These are phyloP conservation scores for Sphenostylis stenocarpa DNA, from an alignment of 306 rosid species.

Conservation along the genomic window DNA sequence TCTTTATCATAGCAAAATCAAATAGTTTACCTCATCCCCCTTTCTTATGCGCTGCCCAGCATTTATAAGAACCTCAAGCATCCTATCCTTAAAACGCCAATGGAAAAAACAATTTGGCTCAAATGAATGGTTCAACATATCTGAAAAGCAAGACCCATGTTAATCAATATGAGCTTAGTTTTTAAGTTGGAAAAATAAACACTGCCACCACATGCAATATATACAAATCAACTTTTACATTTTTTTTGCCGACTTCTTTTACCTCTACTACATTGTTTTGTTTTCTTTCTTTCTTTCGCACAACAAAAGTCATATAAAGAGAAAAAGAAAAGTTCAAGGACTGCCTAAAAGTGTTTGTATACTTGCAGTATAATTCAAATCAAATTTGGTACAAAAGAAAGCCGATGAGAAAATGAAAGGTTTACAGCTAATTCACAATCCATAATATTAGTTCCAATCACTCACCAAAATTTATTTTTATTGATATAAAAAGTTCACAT, in stretches of 20 bases:
- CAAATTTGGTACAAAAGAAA: not conserved
- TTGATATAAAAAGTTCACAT: not conserved
- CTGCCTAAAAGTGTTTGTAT: not conserved
- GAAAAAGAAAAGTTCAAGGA: not conserved
- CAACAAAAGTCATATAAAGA: not conserved
- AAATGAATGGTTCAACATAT: constrained; percentile 96
- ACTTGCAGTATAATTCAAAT: not conserved
- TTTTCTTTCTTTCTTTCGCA: not conserved
- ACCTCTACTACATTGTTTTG: not conserved
- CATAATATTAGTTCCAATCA: not conserved
- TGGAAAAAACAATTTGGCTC: constrained; percentile 94
- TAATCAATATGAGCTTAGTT: constrained; percentile 25
- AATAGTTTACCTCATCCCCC: constrained; percentile 82
- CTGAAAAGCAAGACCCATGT: constrained; percentile 48
- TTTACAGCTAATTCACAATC: not conserved
- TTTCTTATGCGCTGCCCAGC: constrained; percentile 83
- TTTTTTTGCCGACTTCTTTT: not conserved
- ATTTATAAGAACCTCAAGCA: constrained; percentile 97
- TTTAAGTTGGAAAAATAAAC: not conserved
- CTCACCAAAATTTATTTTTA: not conserved
- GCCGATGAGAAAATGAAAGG: not conserved
- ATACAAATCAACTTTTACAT: not conserved
- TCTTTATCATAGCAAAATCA: constrained; percentile 12
- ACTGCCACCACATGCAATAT: not conserved
- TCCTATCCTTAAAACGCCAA: constrained; percentile 95